A percentile compares a stretch with the other conserved stretches of the same genome.
Evolutionary conservation across 768 basidiomycete species (phyloP).

Genomic region (Kwoniella sp.): DNA sequence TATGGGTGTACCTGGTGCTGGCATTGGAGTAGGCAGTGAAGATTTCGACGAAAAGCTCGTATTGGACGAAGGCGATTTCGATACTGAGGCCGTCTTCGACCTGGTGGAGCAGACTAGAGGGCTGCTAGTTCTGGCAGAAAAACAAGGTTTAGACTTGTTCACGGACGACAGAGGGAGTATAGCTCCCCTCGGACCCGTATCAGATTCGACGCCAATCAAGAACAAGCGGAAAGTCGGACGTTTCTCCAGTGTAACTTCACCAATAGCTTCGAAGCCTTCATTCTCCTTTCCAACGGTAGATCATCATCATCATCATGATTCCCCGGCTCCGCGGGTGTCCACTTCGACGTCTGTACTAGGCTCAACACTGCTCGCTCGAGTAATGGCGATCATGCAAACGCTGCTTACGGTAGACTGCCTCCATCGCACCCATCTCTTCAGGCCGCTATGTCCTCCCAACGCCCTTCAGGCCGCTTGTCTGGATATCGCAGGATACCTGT

Average conservation of each 20-base stretch:
- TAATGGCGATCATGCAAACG: slow-evolving; percentile 53
- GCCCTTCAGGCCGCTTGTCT: slow-evolving; percentile 71
- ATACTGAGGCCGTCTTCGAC: slow-evolving; percentile 30
- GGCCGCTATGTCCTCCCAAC: slow-evolving; percentile 71
- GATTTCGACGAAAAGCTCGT: slow-evolving; percentile 20
- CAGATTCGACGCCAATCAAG: slow-evolving; percentile 18
- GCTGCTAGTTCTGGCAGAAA: slow-evolving; percentile 36
- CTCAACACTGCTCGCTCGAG: slow-evolving; percentile 60
- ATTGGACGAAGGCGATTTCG: slow-evolving; percentile 32
- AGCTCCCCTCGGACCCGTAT: not conserved
- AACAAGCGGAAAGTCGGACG: slow-evolving; percentile 29
- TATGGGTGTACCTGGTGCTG: not conserved
- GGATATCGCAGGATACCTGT: slow-evolving; percentile 71
- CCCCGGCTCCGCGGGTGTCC: slow-evolving; percentile 1
- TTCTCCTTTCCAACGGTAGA: slow-evolving; percentile 5
- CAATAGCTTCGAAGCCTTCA: slow-evolving; percentile 55
- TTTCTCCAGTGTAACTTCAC: slow-evolving; percentile 57
- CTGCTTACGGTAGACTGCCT: slow-evolving; percentile 73
- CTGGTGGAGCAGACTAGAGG: slow-evolving; percentile 40
- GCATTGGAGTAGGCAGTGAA: slow-evolving; percentile 22
- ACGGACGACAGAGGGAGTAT: not conserved
- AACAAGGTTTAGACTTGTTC: slow-evolving; percentile 39
- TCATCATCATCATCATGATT: not conserved
- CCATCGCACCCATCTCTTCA: slow-evolving; percentile 64
- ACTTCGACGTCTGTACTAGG: slow-evolving; percentile 18